Conservation (phyloP, 768 basidiomycete species). For the Suillus brevipes region DNA sequence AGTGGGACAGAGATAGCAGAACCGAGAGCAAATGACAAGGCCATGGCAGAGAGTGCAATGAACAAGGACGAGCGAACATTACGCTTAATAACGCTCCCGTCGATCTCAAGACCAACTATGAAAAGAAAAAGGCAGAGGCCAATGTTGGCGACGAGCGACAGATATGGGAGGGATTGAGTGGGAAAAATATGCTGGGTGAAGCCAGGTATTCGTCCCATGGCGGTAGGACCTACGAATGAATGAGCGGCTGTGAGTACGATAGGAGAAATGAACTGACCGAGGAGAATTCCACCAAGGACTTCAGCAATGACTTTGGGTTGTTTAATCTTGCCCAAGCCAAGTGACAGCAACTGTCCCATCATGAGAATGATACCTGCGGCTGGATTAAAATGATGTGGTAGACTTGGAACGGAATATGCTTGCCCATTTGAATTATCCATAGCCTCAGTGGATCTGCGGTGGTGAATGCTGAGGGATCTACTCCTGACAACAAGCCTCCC, state of each 20-base stretch:
- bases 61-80: conserved; percentile 65
- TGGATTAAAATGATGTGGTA: not conserved
- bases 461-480: conserved; percentile 70
- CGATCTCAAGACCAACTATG: conserved; percentile 92
- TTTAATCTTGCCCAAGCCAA: conserved; percentile 67
- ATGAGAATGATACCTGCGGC: conserved; percentile 74
- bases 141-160: conserved; percentile 87
- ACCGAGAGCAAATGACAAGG: conserved; percentile 86
- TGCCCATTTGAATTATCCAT: conserved; percentile 81
- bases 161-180: conserved; percentile 60
- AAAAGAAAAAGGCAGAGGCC: conserved; percentile 89
- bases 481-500: conserved; percentile 76
- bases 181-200: conserved; percentile 91
- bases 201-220: conserved; percentile 80
- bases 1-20: conserved; percentile 71
- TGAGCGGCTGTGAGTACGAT: conserved; percentile 40
- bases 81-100: conserved; percentile 72
- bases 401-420: conserved; percentile 22
- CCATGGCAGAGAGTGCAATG: conserved; percentile 80
- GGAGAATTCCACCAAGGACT: conserved; percentile 86
- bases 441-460: conserved; percentile 66
- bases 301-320: conserved; percentile 89
- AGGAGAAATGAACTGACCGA: conserved; percentile 45
- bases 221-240: conserved; percentile 40
- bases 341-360: conserved; percentile 74